A percentile compares a stretch with the other conserved stretches of the same genome.
These are phyloP conservation scores for Wilcoxina mikolae DNA, from an alignment of 495 filamentous ascomycete species.

Conservation along the genomic window DNA sequence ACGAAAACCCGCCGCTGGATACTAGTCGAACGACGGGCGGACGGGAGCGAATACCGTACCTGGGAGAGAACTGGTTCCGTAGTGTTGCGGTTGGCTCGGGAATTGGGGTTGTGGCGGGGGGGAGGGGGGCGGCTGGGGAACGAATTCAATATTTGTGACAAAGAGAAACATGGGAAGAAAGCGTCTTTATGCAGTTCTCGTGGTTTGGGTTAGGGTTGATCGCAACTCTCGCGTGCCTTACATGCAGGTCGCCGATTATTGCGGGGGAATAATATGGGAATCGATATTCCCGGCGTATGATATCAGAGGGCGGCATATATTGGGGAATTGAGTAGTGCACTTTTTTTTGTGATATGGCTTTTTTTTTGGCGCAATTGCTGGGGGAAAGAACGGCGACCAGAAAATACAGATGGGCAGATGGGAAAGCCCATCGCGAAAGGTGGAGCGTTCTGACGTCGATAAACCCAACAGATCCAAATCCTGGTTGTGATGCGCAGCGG, in stretches of 20 bases:
- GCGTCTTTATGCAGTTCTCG: background rate
- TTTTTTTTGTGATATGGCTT: no score
- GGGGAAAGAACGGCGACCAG: background rate
- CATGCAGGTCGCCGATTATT: background rate
- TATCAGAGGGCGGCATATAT: background rate
- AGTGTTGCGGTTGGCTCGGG: background rate
- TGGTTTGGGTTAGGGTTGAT: background rate
- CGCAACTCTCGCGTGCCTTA: background rate
- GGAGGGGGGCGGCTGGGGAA: background rate
- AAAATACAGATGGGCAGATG: background rate
- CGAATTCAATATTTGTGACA: constrained; percentile 1
- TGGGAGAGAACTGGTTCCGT: background rate
- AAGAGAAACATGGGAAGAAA: background rate
- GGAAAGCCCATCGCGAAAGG: background rate
- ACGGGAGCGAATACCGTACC: background rate
- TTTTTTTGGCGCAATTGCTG: background rate
- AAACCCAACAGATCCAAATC: background rate
- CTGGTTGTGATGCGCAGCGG: constrained; percentile 4
- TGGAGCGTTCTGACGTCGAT: background rate
- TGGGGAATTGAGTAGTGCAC: background rate
- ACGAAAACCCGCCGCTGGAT: no score
- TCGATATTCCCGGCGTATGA: background rate
- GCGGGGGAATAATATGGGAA: background rate
- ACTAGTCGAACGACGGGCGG: no score
- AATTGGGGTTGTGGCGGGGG: background rate